A percentile compares a stretch with the other conserved stretches of the same genome.
These are phyloP conservation scores for Rhexocercosporidium sp. DNA, from an alignment of 2,329 filamentous ascomycete species.

Conservation along the genomic window DNA sequence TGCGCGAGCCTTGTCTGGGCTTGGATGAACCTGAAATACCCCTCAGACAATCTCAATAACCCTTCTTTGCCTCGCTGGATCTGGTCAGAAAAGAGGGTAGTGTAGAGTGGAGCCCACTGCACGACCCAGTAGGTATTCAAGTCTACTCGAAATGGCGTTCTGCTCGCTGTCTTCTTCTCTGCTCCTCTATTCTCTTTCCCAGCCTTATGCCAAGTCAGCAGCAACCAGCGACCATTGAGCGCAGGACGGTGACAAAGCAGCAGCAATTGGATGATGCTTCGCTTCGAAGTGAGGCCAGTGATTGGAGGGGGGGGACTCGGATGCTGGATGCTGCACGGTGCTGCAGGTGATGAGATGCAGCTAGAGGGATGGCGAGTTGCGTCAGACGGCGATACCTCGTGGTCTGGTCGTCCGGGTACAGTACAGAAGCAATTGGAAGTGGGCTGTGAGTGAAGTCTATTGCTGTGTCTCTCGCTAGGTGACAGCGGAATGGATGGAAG, in stretches of 20 bases:
- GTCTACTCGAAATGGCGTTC: not conserved
- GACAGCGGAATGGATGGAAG: not conserved
- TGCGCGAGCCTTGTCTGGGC: conserved; percentile 2
- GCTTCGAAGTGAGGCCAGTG: not conserved
- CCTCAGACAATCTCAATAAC: not conserved
- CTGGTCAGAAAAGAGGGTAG: not conserved
- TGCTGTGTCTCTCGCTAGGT: not conserved
- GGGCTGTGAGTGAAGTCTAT: not conserved
- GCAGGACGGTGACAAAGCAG: conserved; percentile 9
- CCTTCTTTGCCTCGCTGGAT: not conserved
- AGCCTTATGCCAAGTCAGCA: conserved; percentile 12
- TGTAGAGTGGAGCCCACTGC: not conserved
- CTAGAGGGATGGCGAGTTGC: not conserved
- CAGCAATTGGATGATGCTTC: conserved; percentile 6
- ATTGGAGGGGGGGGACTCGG: conserved; percentile 7
- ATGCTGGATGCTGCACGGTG: conserved; percentile 9
- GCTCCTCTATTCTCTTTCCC: conserved; percentile 1
- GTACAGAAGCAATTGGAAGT: not conserved
- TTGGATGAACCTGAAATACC: not conserved
- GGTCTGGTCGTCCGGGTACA: not conserved
- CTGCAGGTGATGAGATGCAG: conserved; percentile 12
- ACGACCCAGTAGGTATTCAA: not conserved
- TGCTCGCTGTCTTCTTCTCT: not conserved
- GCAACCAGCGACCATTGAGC: not conserved
- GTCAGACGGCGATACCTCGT: conserved; percentile 14